These are phyloP conservation scores for Leccinellum rugosiceps DNA, from an alignment of 768 basidiomycete genomes.

Conservation along the genomic window DNA sequence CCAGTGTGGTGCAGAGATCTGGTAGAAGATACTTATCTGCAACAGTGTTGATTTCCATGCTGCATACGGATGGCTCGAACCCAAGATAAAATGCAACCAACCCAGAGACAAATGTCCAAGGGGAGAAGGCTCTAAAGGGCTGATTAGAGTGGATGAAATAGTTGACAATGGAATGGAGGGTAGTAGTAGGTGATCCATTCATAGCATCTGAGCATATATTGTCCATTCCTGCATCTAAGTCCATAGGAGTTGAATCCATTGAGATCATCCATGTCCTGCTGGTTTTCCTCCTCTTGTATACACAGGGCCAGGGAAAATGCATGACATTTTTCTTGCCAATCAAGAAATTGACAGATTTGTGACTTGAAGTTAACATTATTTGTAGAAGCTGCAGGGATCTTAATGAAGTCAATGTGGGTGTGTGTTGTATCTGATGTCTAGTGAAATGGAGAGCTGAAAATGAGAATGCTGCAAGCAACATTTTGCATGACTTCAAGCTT, in stretches of 20 bases:
- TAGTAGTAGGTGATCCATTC: background rate
- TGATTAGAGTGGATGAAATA: background rate
- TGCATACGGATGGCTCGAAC: slow-evolving; percentile 8
- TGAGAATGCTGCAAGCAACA: slow-evolving; percentile 27
- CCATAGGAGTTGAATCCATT: background rate
- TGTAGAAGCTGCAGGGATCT: slow-evolving; percentile 24
- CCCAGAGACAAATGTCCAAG: slow-evolving; percentile 6
- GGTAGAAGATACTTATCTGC: slow-evolving; percentile 14
- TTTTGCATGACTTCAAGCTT: slow-evolving; percentile 41
- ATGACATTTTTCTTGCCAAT: background rate
- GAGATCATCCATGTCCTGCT: background rate
- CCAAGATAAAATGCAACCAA: slow-evolving; percentile 26
- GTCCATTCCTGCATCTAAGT: background rate
- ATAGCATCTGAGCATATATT: slow-evolving; percentile 7
- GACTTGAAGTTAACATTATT: slow-evolving; percentile 33
- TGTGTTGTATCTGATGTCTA: slow-evolving; percentile 36
- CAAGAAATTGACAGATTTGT: slow-evolving; percentile 28
- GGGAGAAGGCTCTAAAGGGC: background rate
- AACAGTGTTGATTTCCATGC: slow-evolving; percentile 10
- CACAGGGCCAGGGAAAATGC: slow-evolving; percentile 4
- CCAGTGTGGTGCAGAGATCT: background rate
- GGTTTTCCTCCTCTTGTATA: background rate
- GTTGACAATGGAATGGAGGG: background rate
- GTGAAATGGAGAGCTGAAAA: slow-evolving; percentile 32
- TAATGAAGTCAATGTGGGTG: slow-evolving; percentile 33